Percentiles rank a stretch among this genome's conserved stretches.
These are phyloP conservation scores for Myxozyma vanderwaltii DNA, from an alignment of 805 yeast species.

Conservation along the genomic window DNA sequence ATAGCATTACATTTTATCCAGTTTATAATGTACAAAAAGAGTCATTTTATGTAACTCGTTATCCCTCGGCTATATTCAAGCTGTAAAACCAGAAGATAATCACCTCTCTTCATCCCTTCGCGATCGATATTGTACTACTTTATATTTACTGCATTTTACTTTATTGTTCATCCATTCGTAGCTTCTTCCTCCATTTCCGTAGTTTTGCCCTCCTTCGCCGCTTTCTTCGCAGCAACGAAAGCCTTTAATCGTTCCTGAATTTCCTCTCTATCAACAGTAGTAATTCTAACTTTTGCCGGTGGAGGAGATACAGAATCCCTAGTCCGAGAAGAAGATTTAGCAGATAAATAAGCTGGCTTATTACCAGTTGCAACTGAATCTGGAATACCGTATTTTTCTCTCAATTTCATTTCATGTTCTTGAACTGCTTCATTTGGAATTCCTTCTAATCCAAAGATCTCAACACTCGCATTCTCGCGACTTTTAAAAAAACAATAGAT, in stretches of 20 bases:
- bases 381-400: slow-evolving; percentile 22
- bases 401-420: slow-evolving; percentile 28
- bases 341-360: slow-evolving; percentile 8
- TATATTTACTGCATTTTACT: not conserved
- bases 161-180: not conserved
- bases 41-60: not conserved
- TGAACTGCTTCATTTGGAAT: slow-evolving; percentile 32
- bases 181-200: not conserved
- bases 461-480: slow-evolving; percentile 32
- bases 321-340: not conserved
- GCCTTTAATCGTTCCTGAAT: slow-evolving; percentile 21
- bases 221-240: slow-evolving; percentile 24
- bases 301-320: slow-evolving; percentile 8
- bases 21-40: not conserved
- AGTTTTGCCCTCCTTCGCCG: not conserved
- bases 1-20: not conserved
- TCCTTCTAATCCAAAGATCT: slow-evolving; percentile 38
- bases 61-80: not conserved
- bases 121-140: not conserved
- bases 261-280: slow-evolving; percentile 17
- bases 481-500: slow-evolving; percentile 8
- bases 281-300: slow-evolving; percentile 16
- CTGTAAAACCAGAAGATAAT: no score
- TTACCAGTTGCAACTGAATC: slow-evolving; percentile 14
- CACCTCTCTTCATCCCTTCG: not conserved